Conservation (phyloP, 225 moss, liverwort and hornwort genomes). For the Polytrichum commune region DNA sequence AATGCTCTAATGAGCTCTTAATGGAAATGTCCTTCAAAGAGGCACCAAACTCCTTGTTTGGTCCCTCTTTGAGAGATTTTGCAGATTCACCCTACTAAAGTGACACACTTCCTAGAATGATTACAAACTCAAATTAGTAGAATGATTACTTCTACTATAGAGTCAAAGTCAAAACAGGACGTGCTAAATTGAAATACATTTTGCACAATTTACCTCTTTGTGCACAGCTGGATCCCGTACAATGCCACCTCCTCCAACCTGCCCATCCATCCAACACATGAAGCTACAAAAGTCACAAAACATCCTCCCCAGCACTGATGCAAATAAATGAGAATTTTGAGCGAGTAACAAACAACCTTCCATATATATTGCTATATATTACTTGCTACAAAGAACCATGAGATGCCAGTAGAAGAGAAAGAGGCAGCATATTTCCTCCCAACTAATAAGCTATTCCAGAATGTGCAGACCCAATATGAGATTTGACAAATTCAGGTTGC, state of each 20-base stretch:
- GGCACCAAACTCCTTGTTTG: no score
- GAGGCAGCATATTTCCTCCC: neutral
- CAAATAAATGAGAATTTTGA: neutral
- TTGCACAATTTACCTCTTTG: constrained; percentile 38
- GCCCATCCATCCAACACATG: constrained; percentile 14
- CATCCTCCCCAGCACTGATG: neutral
- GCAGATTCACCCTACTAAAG: no score
- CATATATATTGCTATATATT: neutral
- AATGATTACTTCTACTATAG: neutral
- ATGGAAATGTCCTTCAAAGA: no score
- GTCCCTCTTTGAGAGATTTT: no score
- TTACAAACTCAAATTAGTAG: neutral
- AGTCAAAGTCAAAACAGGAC: no score
- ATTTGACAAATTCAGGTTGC: neutral
- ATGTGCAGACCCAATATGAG: neutral
- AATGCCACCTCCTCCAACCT: constrained; percentile 67
- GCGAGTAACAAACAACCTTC: neutral
- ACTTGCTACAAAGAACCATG: no score
- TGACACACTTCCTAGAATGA: neutral
- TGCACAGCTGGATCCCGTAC: constrained; percentile 58
- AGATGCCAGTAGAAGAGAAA: no score
- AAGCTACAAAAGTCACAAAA: neutral
- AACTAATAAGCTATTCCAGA: no score
- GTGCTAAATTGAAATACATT: no score
- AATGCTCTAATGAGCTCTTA: no score